Evolutionary conservation across 2,329 filamentous ascomycete genomes (phyloP).

Genomic region (Aureobasidium sp.): DNA sequence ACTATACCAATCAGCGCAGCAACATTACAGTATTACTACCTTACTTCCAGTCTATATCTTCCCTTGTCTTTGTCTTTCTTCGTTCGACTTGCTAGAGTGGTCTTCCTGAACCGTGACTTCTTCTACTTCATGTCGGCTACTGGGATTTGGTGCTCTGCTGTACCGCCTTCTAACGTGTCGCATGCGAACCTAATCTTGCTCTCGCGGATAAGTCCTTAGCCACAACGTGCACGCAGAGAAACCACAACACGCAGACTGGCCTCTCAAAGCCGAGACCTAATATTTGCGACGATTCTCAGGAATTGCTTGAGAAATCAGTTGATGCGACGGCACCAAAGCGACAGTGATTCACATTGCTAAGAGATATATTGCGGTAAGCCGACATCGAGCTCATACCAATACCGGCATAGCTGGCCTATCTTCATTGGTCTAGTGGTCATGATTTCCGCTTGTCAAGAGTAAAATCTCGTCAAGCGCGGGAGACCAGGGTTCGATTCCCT

Average conservation of each 20-base stretch:
- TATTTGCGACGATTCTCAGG: background rate
- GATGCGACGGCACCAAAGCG: too few relatives aligned
- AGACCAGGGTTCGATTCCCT: constrained; percentile 12
- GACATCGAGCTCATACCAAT: background rate
- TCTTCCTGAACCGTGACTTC: background rate
- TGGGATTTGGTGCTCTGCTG: background rate
- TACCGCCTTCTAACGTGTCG: background rate
- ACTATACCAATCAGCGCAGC: constrained; percentile 3
- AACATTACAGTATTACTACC: background rate
- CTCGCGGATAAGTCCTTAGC: too few relatives aligned
- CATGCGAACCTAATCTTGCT: background rate
- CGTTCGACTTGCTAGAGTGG: background rate
- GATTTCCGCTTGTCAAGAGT: constrained; percentile 5
- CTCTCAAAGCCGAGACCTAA: background rate
- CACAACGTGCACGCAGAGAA: too few relatives aligned
- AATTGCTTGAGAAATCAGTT: too few relatives aligned
- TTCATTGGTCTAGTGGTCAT: constrained; percentile 11
- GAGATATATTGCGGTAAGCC: too few relatives aligned
- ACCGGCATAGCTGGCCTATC: constrained; percentile 1
- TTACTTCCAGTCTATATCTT: background rate
- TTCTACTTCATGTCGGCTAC: background rate
- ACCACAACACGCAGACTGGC: too few relatives aligned
- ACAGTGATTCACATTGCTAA: too few relatives aligned
- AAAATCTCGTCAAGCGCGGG: constrained; percentile 17
- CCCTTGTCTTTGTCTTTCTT: too few relatives aligned